Conservation (phyloP, 2,329 filamentous ascomycete species). For the Plenodomus lindquistii region DNA sequence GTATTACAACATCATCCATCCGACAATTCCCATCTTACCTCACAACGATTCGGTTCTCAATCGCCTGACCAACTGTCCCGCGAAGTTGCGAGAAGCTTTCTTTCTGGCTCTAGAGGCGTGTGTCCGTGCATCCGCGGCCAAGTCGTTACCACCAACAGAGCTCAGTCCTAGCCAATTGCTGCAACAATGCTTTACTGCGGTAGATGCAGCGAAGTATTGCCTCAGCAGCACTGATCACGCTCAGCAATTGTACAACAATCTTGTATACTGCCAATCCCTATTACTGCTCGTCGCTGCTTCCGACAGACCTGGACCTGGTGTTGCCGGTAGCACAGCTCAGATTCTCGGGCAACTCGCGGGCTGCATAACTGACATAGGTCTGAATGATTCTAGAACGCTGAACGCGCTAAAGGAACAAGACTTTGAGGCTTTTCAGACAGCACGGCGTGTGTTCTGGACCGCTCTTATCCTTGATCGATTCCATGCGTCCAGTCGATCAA, state of each 20-base stretch:
- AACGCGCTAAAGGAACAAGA: conserved; percentile 35
- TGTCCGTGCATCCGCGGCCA: conserved; percentile 37
- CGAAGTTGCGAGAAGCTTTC: conserved; percentile 42
- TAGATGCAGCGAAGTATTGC: conserved; percentile 35
- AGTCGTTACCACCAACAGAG: conserved; percentile 31
- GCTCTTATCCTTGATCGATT: conserved; percentile 45
- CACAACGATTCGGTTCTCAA: conserved; percentile 38
- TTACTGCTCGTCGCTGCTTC: conserved; percentile 38
- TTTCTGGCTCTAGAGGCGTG: conserved; percentile 40
- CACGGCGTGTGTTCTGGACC: conserved; percentile 43
- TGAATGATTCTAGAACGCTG: conserved; percentile 37
- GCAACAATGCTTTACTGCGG: conserved; percentile 31
- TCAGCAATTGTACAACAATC: conserved; percentile 35
- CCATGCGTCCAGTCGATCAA: conserved; percentile 39
- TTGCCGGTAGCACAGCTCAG: conserved; percentile 32
- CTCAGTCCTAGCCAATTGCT: conserved; percentile 31
- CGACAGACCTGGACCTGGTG: conserved; percentile 35
- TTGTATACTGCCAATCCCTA: conserved; percentile 41
- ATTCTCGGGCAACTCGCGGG: conserved; percentile 38
- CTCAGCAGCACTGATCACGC: conserved; percentile 31
- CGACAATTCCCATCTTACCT: conserved; percentile 39
- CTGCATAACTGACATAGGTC: conserved; percentile 33
- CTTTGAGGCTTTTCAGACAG: conserved; percentile 30
- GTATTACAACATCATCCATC: conserved; percentile 43
- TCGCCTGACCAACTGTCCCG: conserved; percentile 39